Percentiles rank a stretch among this genome's conserved stretches.
Evolutionary conservation across 331 rosid species (phyloP).

Genomic region (Rhamnella rubrinervis): DNA sequence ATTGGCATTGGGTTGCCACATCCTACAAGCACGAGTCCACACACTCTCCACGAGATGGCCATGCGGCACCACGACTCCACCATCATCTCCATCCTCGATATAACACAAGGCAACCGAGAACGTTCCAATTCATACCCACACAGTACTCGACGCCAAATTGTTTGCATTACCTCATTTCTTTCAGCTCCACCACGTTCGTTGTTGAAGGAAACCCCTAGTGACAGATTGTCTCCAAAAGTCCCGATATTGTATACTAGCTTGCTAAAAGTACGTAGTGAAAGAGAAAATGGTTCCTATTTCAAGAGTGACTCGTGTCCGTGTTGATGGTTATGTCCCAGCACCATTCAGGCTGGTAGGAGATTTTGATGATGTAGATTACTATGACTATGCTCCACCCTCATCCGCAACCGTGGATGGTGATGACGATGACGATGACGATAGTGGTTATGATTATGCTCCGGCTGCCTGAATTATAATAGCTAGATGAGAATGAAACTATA

Average conservation of each 20-base stretch:
- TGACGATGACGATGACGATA: background rate
- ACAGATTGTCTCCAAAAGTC: background rate
- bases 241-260: background rate
- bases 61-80: constrained; percentile 1
- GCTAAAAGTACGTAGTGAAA: too few species aligned
- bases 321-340: background rate
- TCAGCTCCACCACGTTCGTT: too few species aligned
- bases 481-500: background rate
- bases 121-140: too few species aligned
- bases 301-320: background rate
- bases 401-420: background rate
- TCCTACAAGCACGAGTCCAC: constrained; percentile 21
- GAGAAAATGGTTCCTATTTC: constrained; percentile 14
- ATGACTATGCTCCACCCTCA: too few species aligned
- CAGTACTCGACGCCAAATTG: too few species aligned
- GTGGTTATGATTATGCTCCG: background rate
- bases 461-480: background rate
- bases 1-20: constrained; percentile 11
- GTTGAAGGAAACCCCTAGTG: too few species aligned
- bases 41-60: constrained; percentile 12
- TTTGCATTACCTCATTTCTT: too few species aligned
- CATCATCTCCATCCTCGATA: background rate
- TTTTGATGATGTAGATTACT: background rate
- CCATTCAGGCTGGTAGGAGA: background rate
- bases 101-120: too few species aligned